Conservation (phyloP, 768 basidiomycete genomes). For the Favolaschia claudopus region DNA sequence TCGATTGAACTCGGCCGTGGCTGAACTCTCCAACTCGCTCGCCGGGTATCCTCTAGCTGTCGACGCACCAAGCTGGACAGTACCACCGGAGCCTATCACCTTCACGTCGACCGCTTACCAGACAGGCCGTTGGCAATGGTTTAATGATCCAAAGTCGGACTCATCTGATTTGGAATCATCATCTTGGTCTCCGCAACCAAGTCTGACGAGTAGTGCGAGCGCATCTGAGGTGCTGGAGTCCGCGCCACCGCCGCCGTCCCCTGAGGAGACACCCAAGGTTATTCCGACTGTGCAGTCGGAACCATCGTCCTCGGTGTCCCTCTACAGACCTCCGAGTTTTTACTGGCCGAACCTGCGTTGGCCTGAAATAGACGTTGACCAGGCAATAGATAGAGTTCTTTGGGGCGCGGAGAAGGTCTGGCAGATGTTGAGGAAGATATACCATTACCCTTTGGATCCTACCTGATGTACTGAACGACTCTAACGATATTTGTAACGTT, state of each 20-base stretch:
- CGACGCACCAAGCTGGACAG: conserved; percentile 30
- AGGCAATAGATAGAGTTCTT: conserved; percentile 45
- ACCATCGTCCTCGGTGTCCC: conserved; percentile 1
- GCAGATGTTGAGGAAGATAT: conserved; percentile 55
- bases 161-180: conserved; percentile 18
- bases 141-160: conserved; percentile 31
- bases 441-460: conserved; percentile 67
- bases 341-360: conserved; percentile 30
- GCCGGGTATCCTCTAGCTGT: conserved; percentile 34
- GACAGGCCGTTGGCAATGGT: conserved; percentile 33
- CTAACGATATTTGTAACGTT: conserved; percentile 7
- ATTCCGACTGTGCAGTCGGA: conserved; percentile 4
- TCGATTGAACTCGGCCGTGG: conserved; percentile 18
- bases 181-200: neutral
- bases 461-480: conserved; percentile 39
- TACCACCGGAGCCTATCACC: conserved; percentile 41
- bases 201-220: neutral
- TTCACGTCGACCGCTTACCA: conserved; percentile 49
- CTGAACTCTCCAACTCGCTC: conserved; percentile 31
- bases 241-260: conserved; percentile 12
- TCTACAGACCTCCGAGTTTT: conserved; percentile 30
- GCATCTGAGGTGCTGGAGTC: conserved; percentile 3
- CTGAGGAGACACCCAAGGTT: neutral
- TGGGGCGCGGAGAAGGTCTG: conserved; percentile 51
- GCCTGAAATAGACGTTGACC: conserved; percentile 29